phyloP scores from a whole-genome alignment of 305 asterid genomes.

The Salvia sclarea region DNA sequence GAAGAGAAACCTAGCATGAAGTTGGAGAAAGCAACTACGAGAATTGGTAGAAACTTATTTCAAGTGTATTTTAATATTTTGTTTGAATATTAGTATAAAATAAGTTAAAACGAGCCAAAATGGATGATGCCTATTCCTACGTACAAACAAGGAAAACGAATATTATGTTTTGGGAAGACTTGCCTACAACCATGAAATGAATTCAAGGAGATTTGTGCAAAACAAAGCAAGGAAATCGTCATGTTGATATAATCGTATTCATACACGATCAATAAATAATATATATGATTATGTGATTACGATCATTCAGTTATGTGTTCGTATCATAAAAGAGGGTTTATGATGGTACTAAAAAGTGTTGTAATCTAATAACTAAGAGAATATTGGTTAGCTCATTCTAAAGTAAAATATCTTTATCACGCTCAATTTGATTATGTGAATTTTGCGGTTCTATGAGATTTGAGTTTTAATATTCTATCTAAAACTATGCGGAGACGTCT shows the following conservation, averaged over 20 bases:
- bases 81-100: not conserved
- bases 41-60: not conserved
- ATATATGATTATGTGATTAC: not conserved
- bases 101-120: not conserved
- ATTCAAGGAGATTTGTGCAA: not conserved
- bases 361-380: not conserved
- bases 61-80: not conserved
- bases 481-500: no score
- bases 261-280: no score
- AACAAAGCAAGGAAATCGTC: not conserved
- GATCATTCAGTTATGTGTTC: not conserved
- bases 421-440: no score
- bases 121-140: not conserved
- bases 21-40: no score
- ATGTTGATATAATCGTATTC: no score
- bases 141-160: not conserved
- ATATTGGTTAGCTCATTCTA: not conserved
- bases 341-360: not conserved
- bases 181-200: not conserved
- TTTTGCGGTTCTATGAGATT: no score
- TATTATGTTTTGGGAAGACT: not conserved
- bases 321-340: not conserved
- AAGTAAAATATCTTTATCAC: no score
- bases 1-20: no score
- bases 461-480: no score